Base-by-base conservation (phyloP, 495 filamentous ascomycete species). In the Lentithecium fluviatile region DNA sequence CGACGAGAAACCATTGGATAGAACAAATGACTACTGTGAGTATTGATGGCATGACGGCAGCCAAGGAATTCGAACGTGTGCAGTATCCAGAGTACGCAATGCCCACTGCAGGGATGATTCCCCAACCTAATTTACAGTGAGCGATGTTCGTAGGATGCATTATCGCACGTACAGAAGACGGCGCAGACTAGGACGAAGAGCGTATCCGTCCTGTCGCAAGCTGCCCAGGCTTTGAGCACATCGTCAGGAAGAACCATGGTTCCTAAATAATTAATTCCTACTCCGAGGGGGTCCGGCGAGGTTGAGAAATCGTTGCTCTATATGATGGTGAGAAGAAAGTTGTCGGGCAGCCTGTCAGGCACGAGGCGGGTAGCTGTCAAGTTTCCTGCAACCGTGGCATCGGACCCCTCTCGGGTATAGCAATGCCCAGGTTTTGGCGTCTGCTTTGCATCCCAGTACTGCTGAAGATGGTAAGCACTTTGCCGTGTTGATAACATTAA, bases 41-140 rank as follows among this genome's bases (percentile, higher is more conserved):
- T 2, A 81, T 62, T 6, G 76, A 72, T 15, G 77, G 75, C 48
- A 78, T 76, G 66, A 79, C 77, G 2, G 77, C 75, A 17, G 78
- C 73, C 47, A 80, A 72, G 32, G 74, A 74, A 66, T 75, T 79
- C 52, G 40, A 69, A 4, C 76, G 72, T 20, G 75, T 78, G 19
- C 72, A 76, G 54, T 80, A 79, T 10, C 78, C 76, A 1, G 72
- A 76, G 63, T 80, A 80, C 3, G 70, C 78, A 7, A 79, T 73
- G 26, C 78, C 76, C 49, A 78, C 74, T 0, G 75, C 75, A 21
- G 75, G 75, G 23, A 77, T 74, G 58, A 77, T 77, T 11, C 68
- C 61, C 75, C 73, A 77, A 65, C 73, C 58, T 61, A 45, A 4
- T 6, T 45, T 45, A 24, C 12, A 1, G n/a, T 23, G n/a, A 34